Percentiles rank a stretch among this genome's conserved stretches.
Evolutionary conservation across 805 yeast genomes (phyloP).

Genomic region (Yarrowia sp.): DNA sequence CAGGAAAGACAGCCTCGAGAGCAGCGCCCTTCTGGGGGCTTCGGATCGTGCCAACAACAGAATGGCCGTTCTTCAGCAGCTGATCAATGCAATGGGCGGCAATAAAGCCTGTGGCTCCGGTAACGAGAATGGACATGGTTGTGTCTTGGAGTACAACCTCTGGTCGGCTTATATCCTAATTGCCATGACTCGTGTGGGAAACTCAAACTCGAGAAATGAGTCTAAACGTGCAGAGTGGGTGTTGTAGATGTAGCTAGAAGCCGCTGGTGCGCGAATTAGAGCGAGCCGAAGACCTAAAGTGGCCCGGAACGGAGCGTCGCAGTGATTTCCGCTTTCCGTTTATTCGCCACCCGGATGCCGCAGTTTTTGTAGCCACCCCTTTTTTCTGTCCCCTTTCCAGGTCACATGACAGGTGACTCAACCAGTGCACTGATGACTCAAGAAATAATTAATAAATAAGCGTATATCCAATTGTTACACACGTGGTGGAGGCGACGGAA

Average conservation of each 20-base stretch:
- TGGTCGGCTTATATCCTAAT: not conserved
- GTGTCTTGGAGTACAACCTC: not conserved
- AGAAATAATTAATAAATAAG: not conserved
- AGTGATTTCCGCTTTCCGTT: not conserved
- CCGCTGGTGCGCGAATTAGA: not conserved
- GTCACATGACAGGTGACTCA: not conserved
- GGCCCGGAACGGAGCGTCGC: not conserved
- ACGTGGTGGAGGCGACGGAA: not conserved
- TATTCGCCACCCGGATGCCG: not conserved
- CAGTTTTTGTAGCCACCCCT: no score
- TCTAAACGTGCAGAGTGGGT: not conserved
- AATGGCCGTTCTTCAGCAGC: slow-evolving; percentile 44
- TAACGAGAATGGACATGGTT: slow-evolving; percentile 39
- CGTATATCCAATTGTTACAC: not conserved
- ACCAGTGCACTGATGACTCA: not conserved
- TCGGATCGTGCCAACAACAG: slow-evolving; percentile 53
- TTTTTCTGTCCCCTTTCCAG: not conserved
- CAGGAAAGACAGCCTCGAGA: slow-evolving; percentile 30
- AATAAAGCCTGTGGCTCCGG: slow-evolving; percentile 50
- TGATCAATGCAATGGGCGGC: slow-evolving; percentile 44
- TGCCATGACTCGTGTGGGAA: slow-evolving; percentile 2
- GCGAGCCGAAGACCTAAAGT: no score
- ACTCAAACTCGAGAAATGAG: not conserved
- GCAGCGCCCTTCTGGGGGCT: slow-evolving; percentile 44
- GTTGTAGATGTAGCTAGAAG: not conserved